phyloP scores from a whole-genome alignment of 2,329 filamentous ascomycete species.

The Coniochaeta ligniaria region DNA sequence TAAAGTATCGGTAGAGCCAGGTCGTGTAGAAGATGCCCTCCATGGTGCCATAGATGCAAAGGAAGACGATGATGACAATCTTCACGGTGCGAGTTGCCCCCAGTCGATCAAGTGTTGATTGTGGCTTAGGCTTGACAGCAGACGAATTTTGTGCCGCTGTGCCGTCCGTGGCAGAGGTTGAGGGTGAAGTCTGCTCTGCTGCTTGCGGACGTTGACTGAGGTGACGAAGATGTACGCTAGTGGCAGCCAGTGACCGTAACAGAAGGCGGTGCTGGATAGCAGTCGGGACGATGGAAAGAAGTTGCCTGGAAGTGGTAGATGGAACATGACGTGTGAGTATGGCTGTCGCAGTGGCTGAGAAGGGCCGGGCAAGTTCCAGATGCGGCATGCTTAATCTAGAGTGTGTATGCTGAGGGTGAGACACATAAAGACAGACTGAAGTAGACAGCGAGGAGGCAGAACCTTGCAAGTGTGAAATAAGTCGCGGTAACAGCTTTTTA shows the following conservation, averaged over 20 bases:
- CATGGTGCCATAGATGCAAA: not conserved
- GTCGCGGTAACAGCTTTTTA: too few relatives aligned
- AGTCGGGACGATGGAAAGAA: not conserved
- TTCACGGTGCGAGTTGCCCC: not conserved
- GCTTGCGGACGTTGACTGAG: not conserved
- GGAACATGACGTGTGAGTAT: not conserved
- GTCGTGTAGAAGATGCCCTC: not conserved
- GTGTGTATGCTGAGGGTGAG: too few relatives aligned
- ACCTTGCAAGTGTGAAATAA: too few relatives aligned
- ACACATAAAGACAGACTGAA: too few relatives aligned
- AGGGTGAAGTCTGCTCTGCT: not conserved
- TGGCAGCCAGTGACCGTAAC: not conserved
- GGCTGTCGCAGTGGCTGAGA: not conserved
- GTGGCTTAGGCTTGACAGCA: not conserved
- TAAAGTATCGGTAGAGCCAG: not conserved
- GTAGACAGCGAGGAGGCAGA: too few relatives aligned
- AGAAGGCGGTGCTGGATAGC: not conserved
- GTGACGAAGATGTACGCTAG: not conserved
- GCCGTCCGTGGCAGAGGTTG: not conserved
- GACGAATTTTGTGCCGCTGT: not conserved
- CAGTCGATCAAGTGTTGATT: not conserved
- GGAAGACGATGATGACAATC: not conserved
- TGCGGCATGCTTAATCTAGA: not conserved
- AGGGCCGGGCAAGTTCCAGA: not conserved
- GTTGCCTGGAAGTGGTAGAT: not conserved